Conservation (phyloP, 306 rosid species). For the Malus orientalis region DNA sequence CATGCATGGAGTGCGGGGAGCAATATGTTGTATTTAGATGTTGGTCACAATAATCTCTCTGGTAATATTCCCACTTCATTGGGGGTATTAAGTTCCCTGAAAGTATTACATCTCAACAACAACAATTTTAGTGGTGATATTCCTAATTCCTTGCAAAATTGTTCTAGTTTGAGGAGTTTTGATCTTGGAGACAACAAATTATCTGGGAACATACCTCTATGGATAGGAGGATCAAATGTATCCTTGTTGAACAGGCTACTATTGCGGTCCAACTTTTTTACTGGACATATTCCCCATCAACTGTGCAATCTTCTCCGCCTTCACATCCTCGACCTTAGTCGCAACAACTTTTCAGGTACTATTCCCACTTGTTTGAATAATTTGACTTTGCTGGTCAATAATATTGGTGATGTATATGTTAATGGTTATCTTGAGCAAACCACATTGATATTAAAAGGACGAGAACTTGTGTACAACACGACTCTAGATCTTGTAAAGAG, state of each 20-base stretch:
- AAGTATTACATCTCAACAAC: no score
- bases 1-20: background rate
- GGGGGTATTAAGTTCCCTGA: no score
- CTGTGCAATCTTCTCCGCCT: background rate
- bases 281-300: background rate
- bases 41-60: no score
- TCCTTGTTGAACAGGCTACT: background rate
- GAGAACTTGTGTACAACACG: no score
- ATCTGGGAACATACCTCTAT: background rate
- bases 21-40: background rate
- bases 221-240: background rate
- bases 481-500: no score
- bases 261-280: background rate
- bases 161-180: rapidly evolving
- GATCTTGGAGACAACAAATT: background rate
- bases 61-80: no score
- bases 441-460: no score
- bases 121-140: background rate
- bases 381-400: background rate
- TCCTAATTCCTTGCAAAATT: background rate
- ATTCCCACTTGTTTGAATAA: background rate
- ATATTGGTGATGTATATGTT: no score
- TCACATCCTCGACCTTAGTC: background rate
- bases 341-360: background rate
- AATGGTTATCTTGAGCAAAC: no score